Base-by-base conservation (phyloP, 345 rosid species). In the Erodium maritimum region DNA sequence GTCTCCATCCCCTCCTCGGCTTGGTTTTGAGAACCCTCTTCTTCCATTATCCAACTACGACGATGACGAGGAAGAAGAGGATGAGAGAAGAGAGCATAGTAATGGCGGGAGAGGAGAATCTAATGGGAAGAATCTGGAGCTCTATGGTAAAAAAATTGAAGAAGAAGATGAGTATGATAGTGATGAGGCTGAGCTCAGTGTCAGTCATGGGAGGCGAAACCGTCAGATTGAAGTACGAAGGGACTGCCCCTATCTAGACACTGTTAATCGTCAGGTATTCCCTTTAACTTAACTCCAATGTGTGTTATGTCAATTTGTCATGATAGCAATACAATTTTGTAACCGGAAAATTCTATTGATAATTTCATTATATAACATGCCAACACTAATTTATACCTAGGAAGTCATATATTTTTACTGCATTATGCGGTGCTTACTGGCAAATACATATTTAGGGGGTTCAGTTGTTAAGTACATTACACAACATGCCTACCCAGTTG, bases 191-290 rank as follows among this genome's bases (percentile, higher is more conserved):
- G 82, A 71, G 14, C 69, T 60, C 16, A 0, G 17, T 19, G 71
- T 74, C 11, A 65, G 55, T 52, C 62, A 63, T 14, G 82, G 67
- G 55, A 86, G 55, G 50, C 76, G 67, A 46, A 69, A 63, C 68
- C 85, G 85, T 61, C 74, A 69, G 59, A 73, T 82, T 64, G 96
- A 83, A 76, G 77, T 88, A 24, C 82, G 95, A 21, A 87, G 87
- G 73, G 96, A 94, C 55, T 94, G 99, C 64, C 99, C 99, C 37
- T 94, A 94, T 69, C 88, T 90, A 11, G 99, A 93, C 66, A 85
- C 99, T 5, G 99, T 93, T n/a, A 93, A 93, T 71, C 99, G 97
- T 29, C 97, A 93, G 95, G 96, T 93, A 62, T 19, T 24, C 8
- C 18, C 10, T 37, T 37, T 1, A 25, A 25, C 33, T 2, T 3